These are phyloP conservation scores for Hyphopichia pseudoburtonii DNA, from an alignment of 1,139 yeast genomes.

Conservation along the genomic window DNA sequence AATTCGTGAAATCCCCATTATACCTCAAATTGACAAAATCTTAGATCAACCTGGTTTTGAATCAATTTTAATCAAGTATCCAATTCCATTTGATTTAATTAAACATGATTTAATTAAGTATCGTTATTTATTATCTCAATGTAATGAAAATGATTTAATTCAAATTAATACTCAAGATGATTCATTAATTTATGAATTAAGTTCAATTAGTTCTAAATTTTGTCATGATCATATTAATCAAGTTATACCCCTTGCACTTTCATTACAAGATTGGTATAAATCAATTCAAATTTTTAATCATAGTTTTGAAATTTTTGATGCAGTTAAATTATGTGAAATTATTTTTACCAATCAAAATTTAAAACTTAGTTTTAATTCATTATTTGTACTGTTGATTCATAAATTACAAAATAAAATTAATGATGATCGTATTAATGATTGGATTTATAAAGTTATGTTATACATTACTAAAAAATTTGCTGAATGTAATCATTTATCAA, in stretches of 20 bases:
- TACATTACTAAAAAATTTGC: conserved; percentile 66
- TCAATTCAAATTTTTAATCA: conserved; percentile 10
- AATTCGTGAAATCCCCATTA: conserved; percentile 2
- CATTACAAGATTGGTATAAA: conserved; percentile 1
- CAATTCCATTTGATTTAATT: conserved; percentile 2
- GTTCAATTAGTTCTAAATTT: conserved; percentile 1
- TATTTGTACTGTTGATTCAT: conserved; percentile 22
- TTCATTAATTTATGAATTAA: not conserved
- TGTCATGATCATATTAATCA: not conserved
- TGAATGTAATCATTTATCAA: conserved; percentile 38
- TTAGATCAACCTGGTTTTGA: conserved; percentile 1
- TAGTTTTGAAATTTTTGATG: conserved; percentile 8
- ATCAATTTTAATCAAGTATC: not conserved
- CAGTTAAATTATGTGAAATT: conserved; percentile 1
- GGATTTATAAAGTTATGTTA: conserved; percentile 54
- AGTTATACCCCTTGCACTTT: not conserved
- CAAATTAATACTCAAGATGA: not conserved
- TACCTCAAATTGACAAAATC: not conserved
- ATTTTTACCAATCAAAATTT: conserved; percentile 14
- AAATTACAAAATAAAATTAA: conserved; percentile 4
- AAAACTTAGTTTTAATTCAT: conserved; percentile 24
- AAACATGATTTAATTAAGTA: not conserved
- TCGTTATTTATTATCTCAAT: not conserved
- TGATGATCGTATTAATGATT: conserved; percentile 13
- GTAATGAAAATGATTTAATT: not conserved